Conservation (phyloP, 2,329 filamentous ascomycete species). For the Ophiostoma triangulosporum region DNA sequence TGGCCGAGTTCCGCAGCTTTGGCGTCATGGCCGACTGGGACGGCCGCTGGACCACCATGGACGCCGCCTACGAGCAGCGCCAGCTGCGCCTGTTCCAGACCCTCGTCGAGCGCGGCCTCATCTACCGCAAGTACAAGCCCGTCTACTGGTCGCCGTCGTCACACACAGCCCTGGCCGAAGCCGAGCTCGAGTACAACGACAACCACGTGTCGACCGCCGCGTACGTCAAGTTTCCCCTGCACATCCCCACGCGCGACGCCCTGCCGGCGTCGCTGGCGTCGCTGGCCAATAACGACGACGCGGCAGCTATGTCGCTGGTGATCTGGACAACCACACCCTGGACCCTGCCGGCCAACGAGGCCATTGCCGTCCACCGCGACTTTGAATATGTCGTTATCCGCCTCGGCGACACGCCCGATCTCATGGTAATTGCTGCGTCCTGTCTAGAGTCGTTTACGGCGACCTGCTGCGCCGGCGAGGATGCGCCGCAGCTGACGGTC, state of each 20-base stretch:
- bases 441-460: constrained; percentile 47
- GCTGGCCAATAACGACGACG: neutral
- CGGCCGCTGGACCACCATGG: constrained; percentile 66
- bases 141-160: constrained; percentile 81
- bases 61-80: constrained; percentile 56
- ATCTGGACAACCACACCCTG: constrained; percentile 98
- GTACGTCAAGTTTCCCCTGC: constrained; percentile 67
- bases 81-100: constrained; percentile 64
- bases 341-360: constrained; percentile 87
- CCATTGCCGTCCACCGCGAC: constrained; percentile 67
- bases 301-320: constrained; percentile 49
- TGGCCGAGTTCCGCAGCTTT: constrained; percentile 57
- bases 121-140: constrained; percentile 67
- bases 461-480: constrained; percentile 29
- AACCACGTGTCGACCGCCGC: constrained; percentile 57
- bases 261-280: constrained; percentile 20
- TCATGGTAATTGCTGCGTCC: constrained; percentile 58
- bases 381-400: constrained; percentile 60
- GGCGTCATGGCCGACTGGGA: constrained; percentile 76
- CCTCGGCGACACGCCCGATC: constrained; percentile 41
- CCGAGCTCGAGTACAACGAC: constrained; percentile 73
- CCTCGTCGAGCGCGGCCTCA: constrained; percentile 59
- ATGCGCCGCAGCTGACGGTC: constrained; percentile 44
- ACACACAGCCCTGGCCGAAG: constrained; percentile 66
- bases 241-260: neutral